Percentiles rank a stretch among this genome's conserved stretches.
Conservation (phyloP, 768 basidiomycete species). For the Scleroderma citrinum region DNA sequence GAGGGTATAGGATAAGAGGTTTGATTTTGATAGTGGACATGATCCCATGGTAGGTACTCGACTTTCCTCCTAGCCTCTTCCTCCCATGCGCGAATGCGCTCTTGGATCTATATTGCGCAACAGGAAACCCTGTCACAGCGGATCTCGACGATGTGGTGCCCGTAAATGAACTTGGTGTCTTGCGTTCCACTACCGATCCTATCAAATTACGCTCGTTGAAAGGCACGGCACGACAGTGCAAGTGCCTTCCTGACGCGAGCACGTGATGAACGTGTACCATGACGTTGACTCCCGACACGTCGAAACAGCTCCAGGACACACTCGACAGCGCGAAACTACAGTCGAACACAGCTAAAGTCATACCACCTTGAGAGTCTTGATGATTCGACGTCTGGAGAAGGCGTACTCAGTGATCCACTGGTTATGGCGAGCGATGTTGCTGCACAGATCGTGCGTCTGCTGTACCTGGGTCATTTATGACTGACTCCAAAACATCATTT, state of each 20-base stretch:
- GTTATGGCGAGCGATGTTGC: slow-evolving; percentile 54
- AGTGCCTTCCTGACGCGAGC: neutral
- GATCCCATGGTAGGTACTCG: slow-evolving; percentile 28
- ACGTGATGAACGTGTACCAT: slow-evolving; percentile 1
- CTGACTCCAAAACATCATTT: slow-evolving; percentile 3
- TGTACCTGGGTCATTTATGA: neutral
- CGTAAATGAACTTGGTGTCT: slow-evolving; percentile 15
- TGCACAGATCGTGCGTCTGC: slow-evolving; percentile 48
- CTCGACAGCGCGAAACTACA: slow-evolving; percentile 21
- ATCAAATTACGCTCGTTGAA: slow-evolving; percentile 28
- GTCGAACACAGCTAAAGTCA: slow-evolving; percentile 18
- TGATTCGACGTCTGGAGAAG: slow-evolving; percentile 20
- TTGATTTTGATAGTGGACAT: too few relatives aligned
- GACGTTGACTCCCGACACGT: slow-evolving; percentile 7
- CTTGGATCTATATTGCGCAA: slow-evolving; percentile 59
- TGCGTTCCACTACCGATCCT: slow-evolving; percentile 45
- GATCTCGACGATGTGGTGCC: slow-evolving; percentile 19
- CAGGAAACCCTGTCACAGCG: too few relatives aligned
- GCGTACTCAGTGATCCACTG: slow-evolving; percentile 43
- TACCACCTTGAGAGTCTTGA: slow-evolving; percentile 26
- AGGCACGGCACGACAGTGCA: slow-evolving; percentile 12
- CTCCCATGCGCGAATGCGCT: slow-evolving; percentile 53
- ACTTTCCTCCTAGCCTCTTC: slow-evolving; percentile 21
- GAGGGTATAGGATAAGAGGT: too few relatives aligned
- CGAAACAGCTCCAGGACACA: slow-evolving; percentile 20